Evolutionary conservation across 345 rosid genomes (phyloP).

Genomic region (Triadica sebifera): DNA sequence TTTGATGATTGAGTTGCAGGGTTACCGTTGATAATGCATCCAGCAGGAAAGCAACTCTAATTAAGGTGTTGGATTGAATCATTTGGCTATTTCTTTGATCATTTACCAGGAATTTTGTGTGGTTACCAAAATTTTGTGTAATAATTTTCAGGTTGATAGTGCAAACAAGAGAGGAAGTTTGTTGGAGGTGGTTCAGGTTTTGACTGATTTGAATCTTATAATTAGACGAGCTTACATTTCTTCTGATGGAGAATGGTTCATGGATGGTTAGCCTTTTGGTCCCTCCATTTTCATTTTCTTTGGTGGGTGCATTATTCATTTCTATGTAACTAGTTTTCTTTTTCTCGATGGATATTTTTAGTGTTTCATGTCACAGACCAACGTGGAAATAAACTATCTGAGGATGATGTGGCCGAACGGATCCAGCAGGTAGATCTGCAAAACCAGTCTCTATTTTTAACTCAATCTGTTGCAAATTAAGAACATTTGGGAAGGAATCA

Average conservation of each 20-base stretch:
- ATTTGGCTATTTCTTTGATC: slow-evolving; percentile 5
- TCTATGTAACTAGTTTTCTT: slow-evolving; percentile 13
- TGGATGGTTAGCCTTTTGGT: slow-evolving; percentile 61
- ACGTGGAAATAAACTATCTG: slow-evolving; percentile 60
- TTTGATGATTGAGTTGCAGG: slow-evolving; percentile 44
- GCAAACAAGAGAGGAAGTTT: slow-evolving; percentile 76
- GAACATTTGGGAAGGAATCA: not conserved
- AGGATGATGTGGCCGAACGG: slow-evolving; percentile 59
- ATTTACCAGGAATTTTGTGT: not conserved
- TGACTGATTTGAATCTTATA: slow-evolving; percentile 67
- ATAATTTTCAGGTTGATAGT: slow-evolving; percentile 60
- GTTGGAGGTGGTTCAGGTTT: slow-evolving; percentile 78
- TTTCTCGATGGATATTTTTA: slow-evolving; percentile 27
- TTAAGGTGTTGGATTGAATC: slow-evolving; percentile 47
- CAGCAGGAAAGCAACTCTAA: slow-evolving; percentile 57
- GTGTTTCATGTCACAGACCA: slow-evolving; percentile 78
- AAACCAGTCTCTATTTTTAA: slow-evolving; percentile 3
- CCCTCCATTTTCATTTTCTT: not conserved
- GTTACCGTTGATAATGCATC: slow-evolving; percentile 64
- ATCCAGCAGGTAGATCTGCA: slow-evolving; percentile 66
- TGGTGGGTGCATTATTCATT: not conserved
- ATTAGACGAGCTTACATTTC: slow-evolving; percentile 78
- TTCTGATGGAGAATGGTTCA: slow-evolving; percentile 87
- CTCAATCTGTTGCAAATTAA: not conserved
- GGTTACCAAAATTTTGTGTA: not conserved